Base-by-base conservation (phyloP, 257 asterid species). In the Pogostemon cablin region DNA sequence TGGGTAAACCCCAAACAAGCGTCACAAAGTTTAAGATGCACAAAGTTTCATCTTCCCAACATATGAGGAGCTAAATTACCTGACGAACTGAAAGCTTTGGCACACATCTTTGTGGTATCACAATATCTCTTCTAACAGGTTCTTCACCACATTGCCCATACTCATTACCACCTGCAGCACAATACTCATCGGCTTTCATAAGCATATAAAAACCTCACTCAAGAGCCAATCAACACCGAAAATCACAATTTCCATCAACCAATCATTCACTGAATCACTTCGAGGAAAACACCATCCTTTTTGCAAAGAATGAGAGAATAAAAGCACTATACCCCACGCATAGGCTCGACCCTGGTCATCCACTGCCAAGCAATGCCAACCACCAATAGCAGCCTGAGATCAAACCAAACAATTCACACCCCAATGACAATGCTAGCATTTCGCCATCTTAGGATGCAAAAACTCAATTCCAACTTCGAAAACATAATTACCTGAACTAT, bases 361-460 rank as follows among this genome's bases (percentile, higher is more conserved):
- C 56, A 95, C 99, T 10, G 99, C 98, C 87, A 95, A 86, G 83
- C 99, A 95, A 82, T 95, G 99, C 99, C 99, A 95, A 48, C 99
- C 99, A 78, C 98, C 99, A 80, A 91, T 91, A 59, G 99, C 99
- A 41, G 99, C 99, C 99, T 95, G 83, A 71, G 62, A 79, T 67
- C 59, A 75, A 69, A 57, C 20, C 66, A 73, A 55, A 60, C 32
- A n/a, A 78, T 50, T 52, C 42, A 67, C 62, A 46, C 55, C 52
- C 57, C 59, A 59, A 47, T 46, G 56, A 60, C 7, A 59, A 35
- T 25, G 67, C 47, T 61, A 3, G 38, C 11, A 40, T 40, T 59
- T 56, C 75, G 65, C 40, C 8, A 43, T 34, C 57, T 46, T 37
- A 56, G 55, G 65, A 65, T 42, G 43, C 40, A 54, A 62, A 20